Base-by-base conservation (phyloP, 805 yeast genomes). In the Metschnikowia lochheadii region DNA sequence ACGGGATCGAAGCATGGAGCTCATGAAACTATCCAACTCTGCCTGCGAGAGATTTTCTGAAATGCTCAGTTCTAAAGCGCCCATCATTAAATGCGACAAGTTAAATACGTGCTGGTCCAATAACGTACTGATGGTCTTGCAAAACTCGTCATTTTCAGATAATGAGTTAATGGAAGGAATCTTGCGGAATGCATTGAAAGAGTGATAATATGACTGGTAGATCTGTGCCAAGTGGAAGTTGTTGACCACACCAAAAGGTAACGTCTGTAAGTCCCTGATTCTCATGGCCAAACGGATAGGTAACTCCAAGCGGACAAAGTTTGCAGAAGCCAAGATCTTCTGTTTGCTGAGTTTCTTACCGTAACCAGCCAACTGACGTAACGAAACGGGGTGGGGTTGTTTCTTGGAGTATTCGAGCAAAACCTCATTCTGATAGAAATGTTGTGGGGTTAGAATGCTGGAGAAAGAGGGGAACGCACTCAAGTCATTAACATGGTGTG, bases 31-130 rank as follows among this genome's bases (percentile, higher is more conserved):
- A 62, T 92, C 97, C 56, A 92, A 68, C 42, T 83, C 72, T 1
- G 73, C 67, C 51, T 81, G 83, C 3, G 89, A 84, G 60, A 86
- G 76, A 37, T 72, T 69, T 47, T 75, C 66, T 44, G 85, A 63
- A 35, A 85, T 81, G 13, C 87, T 80, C 54, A 84, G 84, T 60
- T 92, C 97, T 43, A 90, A 71, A 1, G 96, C 89, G 1, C 98
- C 98, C 90, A 90, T 87, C 76, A 92, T 86, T 52, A 91, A 73
- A 64, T 91, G 92, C 1, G 97, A 94, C 52, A 92, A 74, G 55
- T 89, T 87, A 49, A 85, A 72, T 44, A 89, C 77, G 68, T 92
- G 96, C 60, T 84, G 87, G 65, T 85, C 89, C 57, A 92, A 70
- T 54, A 90, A 78, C 32, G 77, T 73, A 26, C 80, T 76, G 49